phyloP scores from a whole-genome alignment of 495 filamentous ascomycete genomes.

The Penicillium canescens region DNA sequence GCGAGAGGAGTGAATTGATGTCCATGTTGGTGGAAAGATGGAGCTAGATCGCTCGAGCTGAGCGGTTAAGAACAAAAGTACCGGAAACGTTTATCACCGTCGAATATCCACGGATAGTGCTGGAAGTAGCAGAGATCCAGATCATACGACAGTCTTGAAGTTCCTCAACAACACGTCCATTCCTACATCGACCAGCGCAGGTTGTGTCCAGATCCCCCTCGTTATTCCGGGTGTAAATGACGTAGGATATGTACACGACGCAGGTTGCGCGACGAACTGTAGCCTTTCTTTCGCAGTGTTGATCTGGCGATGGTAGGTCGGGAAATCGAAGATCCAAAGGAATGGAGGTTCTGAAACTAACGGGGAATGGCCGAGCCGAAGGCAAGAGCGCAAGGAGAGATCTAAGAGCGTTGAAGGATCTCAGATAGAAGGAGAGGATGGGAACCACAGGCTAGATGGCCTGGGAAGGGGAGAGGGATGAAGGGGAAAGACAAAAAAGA shows the following conservation, averaged over 20 bases:
- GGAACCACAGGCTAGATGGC: constrained; percentile 22
- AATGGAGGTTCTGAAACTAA: background rate
- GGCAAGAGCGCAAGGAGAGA: constrained; percentile 1
- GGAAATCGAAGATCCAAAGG: background rate
- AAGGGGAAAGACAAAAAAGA: constrained; percentile 16
- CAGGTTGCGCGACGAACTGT: background rate
- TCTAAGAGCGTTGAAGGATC: background rate
- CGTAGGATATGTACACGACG: constrained; percentile 2
- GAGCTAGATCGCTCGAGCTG: background rate
- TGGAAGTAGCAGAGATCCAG: constrained; percentile 28
- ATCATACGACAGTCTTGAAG: constrained; percentile 32
- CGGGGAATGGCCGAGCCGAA: background rate
- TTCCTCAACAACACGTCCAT: constrained; percentile 46
- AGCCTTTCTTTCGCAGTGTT: background rate
- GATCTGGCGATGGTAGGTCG: background rate
- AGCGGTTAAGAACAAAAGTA: constrained; percentile 7
- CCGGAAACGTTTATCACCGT: constrained; percentile 7
- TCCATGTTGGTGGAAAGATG: constrained; percentile 53
- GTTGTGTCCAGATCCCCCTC: constrained; percentile 21
- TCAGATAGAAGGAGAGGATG: constrained; percentile 2
- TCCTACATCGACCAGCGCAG: constrained; percentile 35
- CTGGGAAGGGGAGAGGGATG: constrained; percentile 23
- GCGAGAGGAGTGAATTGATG: constrained; percentile 71
- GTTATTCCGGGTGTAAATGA: constrained; percentile 7
- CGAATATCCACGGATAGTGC: constrained; percentile 23